phyloP scores from a whole-genome alignment of 2,329 filamentous ascomycete species.

The Talaromyces sp. region DNA sequence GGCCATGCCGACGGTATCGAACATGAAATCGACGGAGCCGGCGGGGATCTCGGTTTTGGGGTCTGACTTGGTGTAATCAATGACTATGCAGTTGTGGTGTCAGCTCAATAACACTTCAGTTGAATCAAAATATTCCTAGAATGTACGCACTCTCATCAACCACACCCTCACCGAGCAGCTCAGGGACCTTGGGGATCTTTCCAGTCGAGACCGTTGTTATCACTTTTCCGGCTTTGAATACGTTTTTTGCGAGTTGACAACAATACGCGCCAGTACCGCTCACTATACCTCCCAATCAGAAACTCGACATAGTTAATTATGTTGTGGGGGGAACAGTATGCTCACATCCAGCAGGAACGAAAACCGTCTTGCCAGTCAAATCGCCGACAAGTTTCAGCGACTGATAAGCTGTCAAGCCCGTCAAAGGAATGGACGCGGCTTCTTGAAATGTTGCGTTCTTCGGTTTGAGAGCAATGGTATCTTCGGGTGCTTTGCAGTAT shows the following conservation, averaged over 20 bases:
- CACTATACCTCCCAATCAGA: conserved; percentile 25
- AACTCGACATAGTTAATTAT: neutral
- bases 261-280: conserved; percentile 48
- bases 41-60: conserved; percentile 39
- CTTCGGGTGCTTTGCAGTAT: conserved; percentile 33
- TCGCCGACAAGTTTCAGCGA: conserved; percentile 42
- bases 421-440: conserved; percentile 43
- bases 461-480: conserved; percentile 41
- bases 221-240: conserved; percentile 50
- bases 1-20: conserved; percentile 47
- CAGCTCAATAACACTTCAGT: neutral
- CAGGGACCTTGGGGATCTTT: conserved; percentile 48
- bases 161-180: conserved; percentile 42
- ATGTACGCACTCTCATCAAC: conserved; percentile 41
- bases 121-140: neutral
- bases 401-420: conserved; percentile 45
- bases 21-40: conserved; percentile 50
- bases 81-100: conserved; percentile 26
- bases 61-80: conserved; percentile 50
- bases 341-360: conserved; percentile 46
- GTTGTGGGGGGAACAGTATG: neutral
- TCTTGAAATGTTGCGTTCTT: conserved; percentile 41
- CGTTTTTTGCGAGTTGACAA: conserved; percentile 51
- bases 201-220: conserved; percentile 53
- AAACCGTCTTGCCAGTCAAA: conserved; percentile 51